phyloP scores from a whole-genome alignment of 306 rosid genomes.

The Albizia julibrissin region DNA sequence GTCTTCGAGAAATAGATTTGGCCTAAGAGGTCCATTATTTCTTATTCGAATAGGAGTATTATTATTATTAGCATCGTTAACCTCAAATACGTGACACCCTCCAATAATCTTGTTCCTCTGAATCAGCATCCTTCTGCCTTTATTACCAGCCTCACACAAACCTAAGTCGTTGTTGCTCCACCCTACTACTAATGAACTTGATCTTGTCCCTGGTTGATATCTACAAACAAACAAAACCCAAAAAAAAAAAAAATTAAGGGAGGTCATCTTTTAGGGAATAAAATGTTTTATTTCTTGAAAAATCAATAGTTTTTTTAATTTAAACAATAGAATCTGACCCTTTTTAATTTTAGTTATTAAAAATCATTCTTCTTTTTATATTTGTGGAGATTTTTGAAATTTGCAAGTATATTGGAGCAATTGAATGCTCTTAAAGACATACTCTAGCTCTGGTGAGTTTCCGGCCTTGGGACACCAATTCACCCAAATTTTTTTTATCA shows the following conservation, averaged over 20 bases:
- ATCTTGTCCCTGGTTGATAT: not conserved
- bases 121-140: not conserved
- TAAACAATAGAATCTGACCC: no score
- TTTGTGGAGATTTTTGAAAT: not conserved
- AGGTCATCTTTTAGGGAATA: not conserved
- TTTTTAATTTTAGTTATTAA: no score
- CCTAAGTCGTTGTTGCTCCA: not conserved
- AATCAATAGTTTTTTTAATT: no score
- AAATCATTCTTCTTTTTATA: no score
- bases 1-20: slow-evolving; percentile 36
- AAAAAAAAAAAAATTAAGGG: not conserved
- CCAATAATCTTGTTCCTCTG: not conserved
- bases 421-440: no score
- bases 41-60: not conserved
- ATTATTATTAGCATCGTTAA: slow-evolving; percentile 4
- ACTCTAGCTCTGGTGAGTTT: no score
- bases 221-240: not conserved
- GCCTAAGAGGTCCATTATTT: slow-evolving; percentile 11
- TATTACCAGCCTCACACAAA: not conserved
- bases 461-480: no score
- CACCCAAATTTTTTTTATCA: no score
- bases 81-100: slow-evolving; percentile 10
- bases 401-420: no score
- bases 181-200: not conserved
- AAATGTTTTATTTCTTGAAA: not conserved